phyloP scores from a whole-genome alignment of 768 basidiomycete genomes.

The Pisolithus marmoratus region DNA sequence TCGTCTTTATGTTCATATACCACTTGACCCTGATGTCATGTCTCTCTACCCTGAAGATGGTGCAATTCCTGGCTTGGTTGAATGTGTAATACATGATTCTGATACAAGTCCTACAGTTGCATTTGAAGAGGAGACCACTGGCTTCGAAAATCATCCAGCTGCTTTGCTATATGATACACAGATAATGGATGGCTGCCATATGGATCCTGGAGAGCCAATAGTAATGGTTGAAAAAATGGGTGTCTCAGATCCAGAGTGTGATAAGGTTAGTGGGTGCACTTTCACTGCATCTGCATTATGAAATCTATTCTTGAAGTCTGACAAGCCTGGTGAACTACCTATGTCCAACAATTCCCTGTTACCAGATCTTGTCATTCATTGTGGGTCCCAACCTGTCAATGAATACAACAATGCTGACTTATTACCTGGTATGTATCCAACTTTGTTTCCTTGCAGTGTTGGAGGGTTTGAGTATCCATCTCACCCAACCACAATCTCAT shows the following conservation, averaged over 20 bases:
- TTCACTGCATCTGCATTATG: constrained; percentile 21
- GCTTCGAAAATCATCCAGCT: constrained; percentile 19
- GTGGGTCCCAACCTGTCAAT: constrained; percentile 12
- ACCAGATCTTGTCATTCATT: too few species aligned
- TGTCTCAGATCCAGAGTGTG: constrained; percentile 24
- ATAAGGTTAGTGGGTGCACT: constrained; percentile 12
- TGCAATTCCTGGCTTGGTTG: too few species aligned
- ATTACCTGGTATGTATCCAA: constrained; percentile 28
- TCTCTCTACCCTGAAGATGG: too few species aligned
- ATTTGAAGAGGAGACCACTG: constrained; percentile 9
- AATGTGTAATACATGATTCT: too few species aligned
- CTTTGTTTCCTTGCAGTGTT: constrained; percentile 25
- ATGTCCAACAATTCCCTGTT: too few species aligned
- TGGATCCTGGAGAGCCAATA: neutral
- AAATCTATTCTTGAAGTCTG: constrained; percentile 19
- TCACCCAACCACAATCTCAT: too few species aligned
- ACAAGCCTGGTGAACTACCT: too few species aligned
- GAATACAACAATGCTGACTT: constrained; percentile 28
- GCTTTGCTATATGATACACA: constrained; percentile 20
- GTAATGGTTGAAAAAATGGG: constrained; percentile 14
- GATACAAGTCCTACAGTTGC: too few species aligned
- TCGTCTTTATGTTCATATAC: too few species aligned
- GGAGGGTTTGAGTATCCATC: constrained; percentile 23
- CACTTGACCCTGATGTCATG: too few species aligned
- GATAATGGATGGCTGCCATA: too few species aligned